Evolutionary conservation across 345 rosid genomes (phyloP).

Genomic region (Pistacia vera): DNA sequence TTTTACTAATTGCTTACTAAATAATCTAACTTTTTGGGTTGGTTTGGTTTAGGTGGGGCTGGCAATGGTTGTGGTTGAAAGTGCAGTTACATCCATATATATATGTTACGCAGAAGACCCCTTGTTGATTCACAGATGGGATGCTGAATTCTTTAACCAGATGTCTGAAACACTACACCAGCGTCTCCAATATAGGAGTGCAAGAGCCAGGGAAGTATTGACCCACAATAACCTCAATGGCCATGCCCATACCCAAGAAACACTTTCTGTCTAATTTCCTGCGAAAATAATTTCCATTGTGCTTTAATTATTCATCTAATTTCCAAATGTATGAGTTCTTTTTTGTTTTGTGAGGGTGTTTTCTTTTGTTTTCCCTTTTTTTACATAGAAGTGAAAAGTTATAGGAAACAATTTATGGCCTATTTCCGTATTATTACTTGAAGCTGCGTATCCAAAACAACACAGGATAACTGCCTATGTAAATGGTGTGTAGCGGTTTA

Average conservation of each 20-base stretch:
- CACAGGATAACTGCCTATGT: no score
- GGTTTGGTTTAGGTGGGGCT: constrained; percentile 65
- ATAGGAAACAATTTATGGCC: neutral
- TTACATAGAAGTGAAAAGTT: neutral
- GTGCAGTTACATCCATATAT: constrained; percentile 91
- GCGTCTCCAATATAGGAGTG: constrained; percentile 83
- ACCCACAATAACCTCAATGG: constrained; percentile 41
- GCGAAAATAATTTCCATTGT: neutral
- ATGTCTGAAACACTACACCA: constrained; percentile 82
- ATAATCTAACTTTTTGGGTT: neutral
- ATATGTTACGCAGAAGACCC: constrained; percentile 95
- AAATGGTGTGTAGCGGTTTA: no score
- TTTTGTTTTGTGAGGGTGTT: constrained; percentile 8
- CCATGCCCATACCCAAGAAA: constrained; percentile 31
- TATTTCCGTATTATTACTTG: no score
- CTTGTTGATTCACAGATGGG: constrained; percentile 73
- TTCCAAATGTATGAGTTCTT: constrained; percentile 13
- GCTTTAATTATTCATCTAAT: constrained; percentile 5
- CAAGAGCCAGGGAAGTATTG: constrained; percentile 61
- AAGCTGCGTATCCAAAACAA: no score
- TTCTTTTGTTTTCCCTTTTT: neutral
- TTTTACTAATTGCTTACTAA: neutral
- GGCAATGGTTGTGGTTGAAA: constrained; percentile 92
- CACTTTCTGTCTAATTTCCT: constrained; percentile 28
- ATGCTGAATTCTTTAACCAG: constrained; percentile 64